Conservation (phyloP, 139 green algal genomes). For the Auxenochlorella pyrenoidosa region DNA sequence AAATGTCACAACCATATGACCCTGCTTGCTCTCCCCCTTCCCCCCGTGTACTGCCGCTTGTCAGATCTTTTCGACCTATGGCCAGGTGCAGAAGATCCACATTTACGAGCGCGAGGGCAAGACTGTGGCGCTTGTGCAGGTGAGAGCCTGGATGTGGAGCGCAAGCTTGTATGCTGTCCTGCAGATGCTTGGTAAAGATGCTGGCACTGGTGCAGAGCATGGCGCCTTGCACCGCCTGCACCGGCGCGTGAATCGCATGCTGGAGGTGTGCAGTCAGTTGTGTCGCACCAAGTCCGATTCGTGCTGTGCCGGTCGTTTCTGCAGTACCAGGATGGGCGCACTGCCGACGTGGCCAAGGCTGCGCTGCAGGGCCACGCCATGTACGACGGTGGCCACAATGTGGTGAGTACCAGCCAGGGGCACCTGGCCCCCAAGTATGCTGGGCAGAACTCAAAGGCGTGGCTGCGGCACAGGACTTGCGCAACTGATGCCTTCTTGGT, state of each 20-base stretch:
- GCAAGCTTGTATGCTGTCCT: neutral
- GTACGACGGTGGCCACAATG: constrained; percentile 64
- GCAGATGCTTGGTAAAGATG: no score
- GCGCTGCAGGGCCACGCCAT: constrained; percentile 62
- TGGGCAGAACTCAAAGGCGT: no score
- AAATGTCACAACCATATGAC: no score
- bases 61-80: constrained; percentile 66
- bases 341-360: constrained; percentile 43
- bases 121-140: constrained; percentile 1
- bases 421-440: no score
- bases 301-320: neutral
- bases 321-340: constrained; percentile 53
- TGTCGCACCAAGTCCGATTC: no score
- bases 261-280: no score
- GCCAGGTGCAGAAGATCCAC: constrained; percentile 75
- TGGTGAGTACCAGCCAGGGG: constrained; percentile 11
- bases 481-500: neutral
- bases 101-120: constrained; percentile 69
- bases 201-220: neutral
- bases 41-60: no score
- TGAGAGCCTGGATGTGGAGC: neutral
- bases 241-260: neutral
- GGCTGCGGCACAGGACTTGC: no score
- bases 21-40: no score
- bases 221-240: no score